Evolutionary conservation across 768 basidiomycete genomes (phyloP).

Genomic region (Rubroboletus pulcherrimus): DNA sequence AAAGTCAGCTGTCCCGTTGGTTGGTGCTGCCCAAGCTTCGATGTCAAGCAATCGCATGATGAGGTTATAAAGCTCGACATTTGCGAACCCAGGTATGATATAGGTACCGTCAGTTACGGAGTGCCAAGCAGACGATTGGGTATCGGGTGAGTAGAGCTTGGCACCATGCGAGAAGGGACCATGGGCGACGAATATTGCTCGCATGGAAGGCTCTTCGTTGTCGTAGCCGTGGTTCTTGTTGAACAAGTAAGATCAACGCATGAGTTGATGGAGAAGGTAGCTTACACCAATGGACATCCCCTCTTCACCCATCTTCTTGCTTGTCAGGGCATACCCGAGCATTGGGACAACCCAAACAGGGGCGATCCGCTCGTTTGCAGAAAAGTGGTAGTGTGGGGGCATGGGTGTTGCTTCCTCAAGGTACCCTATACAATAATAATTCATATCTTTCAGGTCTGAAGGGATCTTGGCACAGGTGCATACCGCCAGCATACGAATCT

Average conservation of each 20-base stretch:
- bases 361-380: slow-evolving; percentile 71
- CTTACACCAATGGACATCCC: slow-evolving; percentile 75
- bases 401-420: slow-evolving; percentile 38
- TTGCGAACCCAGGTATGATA: slow-evolving; percentile 79
- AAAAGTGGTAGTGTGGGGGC: slow-evolving; percentile 79
- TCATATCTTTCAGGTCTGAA: background rate
- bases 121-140: slow-evolving; percentile 45
- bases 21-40: slow-evolving; percentile 49
- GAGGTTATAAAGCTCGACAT: slow-evolving; percentile 83
- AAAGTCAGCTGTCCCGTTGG: slow-evolving; percentile 77
- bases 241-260: background rate
- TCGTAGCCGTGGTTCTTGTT: slow-evolving; percentile 87
- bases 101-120: slow-evolving; percentile 54
- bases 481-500: slow-evolving; percentile 22
- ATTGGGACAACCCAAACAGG: slow-evolving; percentile 83
- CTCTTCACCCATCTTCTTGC: slow-evolving; percentile 51
- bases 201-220: slow-evolving; percentile 72
- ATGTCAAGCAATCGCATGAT: slow-evolving; percentile 72
- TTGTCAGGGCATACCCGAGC: slow-evolving; percentile 78
- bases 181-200: slow-evolving; percentile 87
- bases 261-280: slow-evolving; percentile 1
- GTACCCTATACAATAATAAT: slow-evolving; percentile 1
- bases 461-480: background rate
- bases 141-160: slow-evolving; percentile 42
- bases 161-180: slow-evolving; percentile 78